Evolutionary conservation across 129 eudicot genomes (phyloP), one percentile per base, ranked within the genome.

Genomic region (Flaveria linearis): DNA sequence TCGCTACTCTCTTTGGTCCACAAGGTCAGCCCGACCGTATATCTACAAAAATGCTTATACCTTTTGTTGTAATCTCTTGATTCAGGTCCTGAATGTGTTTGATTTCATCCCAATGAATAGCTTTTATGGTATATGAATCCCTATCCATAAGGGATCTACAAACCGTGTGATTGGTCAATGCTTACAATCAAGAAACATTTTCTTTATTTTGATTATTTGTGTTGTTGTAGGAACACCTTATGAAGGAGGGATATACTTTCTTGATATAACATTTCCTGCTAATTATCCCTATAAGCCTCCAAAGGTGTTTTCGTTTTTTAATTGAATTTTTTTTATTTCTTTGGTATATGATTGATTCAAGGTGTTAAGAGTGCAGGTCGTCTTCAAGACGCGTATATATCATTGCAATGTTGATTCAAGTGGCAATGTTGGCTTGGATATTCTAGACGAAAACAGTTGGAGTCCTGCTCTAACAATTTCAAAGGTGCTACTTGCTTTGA

Each of bases 261-360:
- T 95, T 75, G 97, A 95, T 85, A 91, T 95, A 74, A 85, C 85
- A 15, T 95, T 95, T 80, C 99, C 99, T 0, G 61, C 58, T 63
- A 94, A 89, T 84, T 95, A 95, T 83, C 99, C 99, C 1, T 95
- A 91, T 74, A 91, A 88, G 68, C 99, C 97, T 60, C 99, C 99
- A 28, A 83, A 91, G 97, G 99, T 94, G 8, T n/a, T 43, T 11
- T 3, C 20, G 14, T 72, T 15, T 51, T 18, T 61, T 60, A 64
- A 33, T 20, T 64, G 61, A 8, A 23, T 69, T 23, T 75, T n/a
- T 68, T 63, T 5, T 26, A 30, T 0, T 28, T 62, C 12, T 70
- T 60, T 49, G 18, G 41, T 15, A 52, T 30, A 16, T 73, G 18
- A 52, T 55, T 81, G 68, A 79, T 82, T 23, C 30, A 74, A 49